Evolutionary conservation across 2,329 filamentous ascomycete genomes (phyloP), one percentile per base, ranked within the genome.

Genomic region (Diaporthe sp.): DNA sequence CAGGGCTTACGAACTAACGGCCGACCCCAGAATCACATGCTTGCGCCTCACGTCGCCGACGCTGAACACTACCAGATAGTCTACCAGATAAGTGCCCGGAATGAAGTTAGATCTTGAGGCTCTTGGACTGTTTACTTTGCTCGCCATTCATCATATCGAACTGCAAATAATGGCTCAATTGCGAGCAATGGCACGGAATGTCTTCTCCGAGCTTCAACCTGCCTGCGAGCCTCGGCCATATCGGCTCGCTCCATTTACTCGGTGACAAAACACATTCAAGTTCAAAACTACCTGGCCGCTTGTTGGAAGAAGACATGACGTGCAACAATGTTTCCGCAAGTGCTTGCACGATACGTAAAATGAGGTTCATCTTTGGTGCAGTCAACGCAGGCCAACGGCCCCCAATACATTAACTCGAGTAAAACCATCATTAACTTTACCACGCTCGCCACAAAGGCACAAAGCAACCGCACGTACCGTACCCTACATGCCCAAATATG

Each of bases 401-500:
- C 25, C 25, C 34, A 55, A 44, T 65, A n/a, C 58, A 73, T 73
- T 65, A 28, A 47, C 47, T 73, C 13, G 37, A 57, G 37, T 25
- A 10, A 55, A 57, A 73, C 49, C 47, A 61, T 8, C 44, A 57
- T 65, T 28, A 57, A 44, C 37, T 12, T 25, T 34, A 53, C 28
- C 49, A 55, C 25, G 71, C 37, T 44, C 58, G 47, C 37, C 58
- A 55, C 34, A 51, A 44, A 53, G 65, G 49, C 65, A 55, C 65
- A 53, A 70, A 53, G 15, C 65, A 42, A 28, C n/a, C 61, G 58
- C 58, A 44, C 47, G 49, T 65, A 47, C 31, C 47, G 49, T 65
- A 47, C 31, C 71, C 25, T 47, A 53, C 58, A 49, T 65, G 71
- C 39, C 51, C 60, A 61, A 47, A 44, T n/a, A 65, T 55, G 65